phyloP scores from a whole-genome alignment of 2,329 filamentous ascomycete genomes.

The Stachybotrys elegans region DNA sequence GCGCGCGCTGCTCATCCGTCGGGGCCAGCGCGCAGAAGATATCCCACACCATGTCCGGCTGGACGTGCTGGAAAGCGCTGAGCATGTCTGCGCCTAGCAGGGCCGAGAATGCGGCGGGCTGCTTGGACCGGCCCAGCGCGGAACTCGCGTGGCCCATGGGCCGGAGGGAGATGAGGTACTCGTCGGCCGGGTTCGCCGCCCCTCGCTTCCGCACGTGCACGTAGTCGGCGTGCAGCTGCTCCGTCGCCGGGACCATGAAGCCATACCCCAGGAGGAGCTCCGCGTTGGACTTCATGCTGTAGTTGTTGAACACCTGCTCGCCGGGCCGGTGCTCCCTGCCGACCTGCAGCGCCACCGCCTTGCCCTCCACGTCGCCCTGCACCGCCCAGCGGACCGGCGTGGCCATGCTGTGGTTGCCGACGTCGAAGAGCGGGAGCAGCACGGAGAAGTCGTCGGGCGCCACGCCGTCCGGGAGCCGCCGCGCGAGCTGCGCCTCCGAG shows the following conservation, averaged over 20 bases:
- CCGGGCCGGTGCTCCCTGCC: constrained; percentile 41
- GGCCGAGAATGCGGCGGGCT: constrained; percentile 24
- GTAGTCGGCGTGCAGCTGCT: constrained; percentile 54
- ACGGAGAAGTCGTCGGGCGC: constrained; percentile 58
- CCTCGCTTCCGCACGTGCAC: constrained; percentile 47
- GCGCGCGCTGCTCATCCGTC: constrained; percentile 19
- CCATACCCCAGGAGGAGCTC: constrained; percentile 62
- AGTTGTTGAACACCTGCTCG: constrained; percentile 63
- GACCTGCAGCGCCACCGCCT: constrained; percentile 37
- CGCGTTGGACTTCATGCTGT: constrained; percentile 69
- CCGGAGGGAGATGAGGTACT: constrained; percentile 49
- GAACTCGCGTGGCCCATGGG: constrained; percentile 44
- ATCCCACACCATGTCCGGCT: constrained; percentile 48
- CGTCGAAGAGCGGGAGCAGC: constrained; percentile 65
- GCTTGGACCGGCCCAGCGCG: constrained; percentile 36
- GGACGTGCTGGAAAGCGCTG: constrained; percentile 43
- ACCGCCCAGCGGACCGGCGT: constrained; percentile 50
- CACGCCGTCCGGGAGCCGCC: constrained; percentile 22
- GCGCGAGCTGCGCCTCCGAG: constrained; percentile 20
- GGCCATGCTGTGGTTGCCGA: constrained; percentile 65
- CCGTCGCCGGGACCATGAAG: constrained; percentile 47
- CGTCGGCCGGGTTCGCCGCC: constrained; percentile 20
- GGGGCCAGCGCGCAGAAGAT: constrained; percentile 35
- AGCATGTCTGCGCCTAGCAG: constrained; percentile 19
- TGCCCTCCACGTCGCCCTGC: constrained; percentile 39